Percentiles rank a stretch among this genome's conserved stretches.
These are phyloP conservation scores for Rosellinia necatrix DNA, from an alignment of 2,329 filamentous ascomycete species.

Conservation along the genomic window DNA sequence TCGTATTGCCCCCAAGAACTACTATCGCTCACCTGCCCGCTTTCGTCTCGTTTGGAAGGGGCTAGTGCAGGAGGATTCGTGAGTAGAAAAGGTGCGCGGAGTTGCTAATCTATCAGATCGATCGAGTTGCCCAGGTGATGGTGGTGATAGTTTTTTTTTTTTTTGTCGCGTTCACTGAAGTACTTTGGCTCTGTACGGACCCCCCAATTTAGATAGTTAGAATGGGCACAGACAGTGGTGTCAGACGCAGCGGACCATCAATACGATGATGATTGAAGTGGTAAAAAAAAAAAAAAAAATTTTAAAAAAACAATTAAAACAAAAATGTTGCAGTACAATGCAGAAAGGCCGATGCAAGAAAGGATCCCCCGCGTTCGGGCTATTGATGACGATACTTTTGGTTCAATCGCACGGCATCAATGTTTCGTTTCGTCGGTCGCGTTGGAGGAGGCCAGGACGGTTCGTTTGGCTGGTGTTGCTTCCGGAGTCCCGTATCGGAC, in stretches of 20 bases:
- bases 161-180: conserved; percentile 14
- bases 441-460: conserved; percentile 15
- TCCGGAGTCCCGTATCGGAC: conserved; percentile 1
- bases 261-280: neutral
- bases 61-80: conserved; percentile 7
- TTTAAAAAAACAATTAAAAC: neutral
- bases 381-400: conserved; percentile 3
- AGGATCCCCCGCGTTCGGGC: neutral
- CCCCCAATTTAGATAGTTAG: neutral
- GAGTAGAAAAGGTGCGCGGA: neutral
- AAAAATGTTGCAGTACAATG: conserved; percentile 5
- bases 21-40: conserved; percentile 8
- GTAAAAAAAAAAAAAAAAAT: conserved; percentile 4
- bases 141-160: no score
- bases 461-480: conserved; percentile 17
- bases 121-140: neutral
- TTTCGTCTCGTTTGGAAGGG: conserved; percentile 7
- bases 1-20: conserved; percentile 9
- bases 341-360: neutral
- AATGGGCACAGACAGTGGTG: conserved; percentile 3
- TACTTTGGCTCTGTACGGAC: neutral
- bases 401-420: conserved; percentile 12
- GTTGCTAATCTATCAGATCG: neutral
- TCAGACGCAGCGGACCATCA: neutral
- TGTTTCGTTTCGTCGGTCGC: conserved; percentile 18